These are phyloP conservation scores for Chrysopogon serrulatus DNA, from an alignment of 176 grass and related monocot species.

Conservation along the genomic window DNA sequence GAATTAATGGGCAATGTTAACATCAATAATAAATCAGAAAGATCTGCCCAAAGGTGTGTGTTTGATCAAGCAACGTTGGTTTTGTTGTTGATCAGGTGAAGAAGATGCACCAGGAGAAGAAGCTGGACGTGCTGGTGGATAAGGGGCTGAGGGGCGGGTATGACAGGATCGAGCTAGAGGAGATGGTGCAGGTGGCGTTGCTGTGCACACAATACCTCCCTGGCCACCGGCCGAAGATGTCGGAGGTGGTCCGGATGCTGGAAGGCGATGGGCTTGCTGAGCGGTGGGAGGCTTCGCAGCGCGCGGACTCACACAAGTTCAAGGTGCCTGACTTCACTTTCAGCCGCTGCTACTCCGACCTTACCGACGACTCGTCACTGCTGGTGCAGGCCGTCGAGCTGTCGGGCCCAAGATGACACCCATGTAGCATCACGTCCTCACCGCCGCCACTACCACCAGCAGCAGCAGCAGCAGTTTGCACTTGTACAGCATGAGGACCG, in stretches of 20 bases:
- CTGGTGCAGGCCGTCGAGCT: conserved; percentile 93
- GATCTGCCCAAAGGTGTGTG: not conserved
- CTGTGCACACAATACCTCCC: conserved; percentile 95
- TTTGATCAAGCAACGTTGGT: not conserved
- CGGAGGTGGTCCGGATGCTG: conserved; percentile 89
- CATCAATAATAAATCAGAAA: not conserved
- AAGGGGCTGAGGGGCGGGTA: conserved; percentile 54
- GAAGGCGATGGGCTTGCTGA: conserved; percentile 90
- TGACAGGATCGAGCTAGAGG: conserved; percentile 80
- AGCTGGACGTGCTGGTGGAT: conserved; percentile 76
- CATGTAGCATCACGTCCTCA: too few species aligned
- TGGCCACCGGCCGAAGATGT: conserved; percentile 79
- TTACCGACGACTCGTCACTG: conserved; percentile 82
- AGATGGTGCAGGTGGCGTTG: conserved; percentile 90
- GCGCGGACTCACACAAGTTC: conserved; percentile 53
- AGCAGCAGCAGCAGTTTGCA: conserved; percentile 9
- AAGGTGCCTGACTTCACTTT: conserved; percentile 72
- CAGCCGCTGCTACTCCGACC: conserved; percentile 75
- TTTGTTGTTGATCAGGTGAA: conserved; percentile 66
- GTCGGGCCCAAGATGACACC: conserved; percentile 87
- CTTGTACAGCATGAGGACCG: conserved; percentile 34
- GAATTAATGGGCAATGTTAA: not conserved
- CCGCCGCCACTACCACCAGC: not conserved
- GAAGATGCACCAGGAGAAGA: conserved; percentile 98
- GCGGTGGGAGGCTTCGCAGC: conserved; percentile 89